A percentile compares a stretch with the other conserved stretches of the same genome.
Conservation (phyloP, 441 rosid species). For the Erysimum cheiri region DNA sequence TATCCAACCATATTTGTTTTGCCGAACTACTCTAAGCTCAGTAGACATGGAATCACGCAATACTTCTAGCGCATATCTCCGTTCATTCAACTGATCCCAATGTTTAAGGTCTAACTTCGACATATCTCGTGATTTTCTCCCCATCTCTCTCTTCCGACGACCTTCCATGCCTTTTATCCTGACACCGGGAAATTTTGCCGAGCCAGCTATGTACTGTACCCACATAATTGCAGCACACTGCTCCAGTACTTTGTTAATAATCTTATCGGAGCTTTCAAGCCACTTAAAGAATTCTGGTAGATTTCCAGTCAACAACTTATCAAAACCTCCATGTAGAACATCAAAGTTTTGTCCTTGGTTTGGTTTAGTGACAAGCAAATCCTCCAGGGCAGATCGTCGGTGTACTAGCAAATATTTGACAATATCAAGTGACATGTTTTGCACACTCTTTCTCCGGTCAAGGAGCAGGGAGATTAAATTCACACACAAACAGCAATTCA, state of each 20-base stretch:
- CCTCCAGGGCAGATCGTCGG: constrained; percentile 92
- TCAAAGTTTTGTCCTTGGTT: constrained; percentile 87
- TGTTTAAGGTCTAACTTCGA: constrained; percentile 85
- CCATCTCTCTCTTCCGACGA: constrained; percentile 96
- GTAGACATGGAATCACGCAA: constrained; percentile 99
- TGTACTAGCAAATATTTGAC: constrained; percentile 88
- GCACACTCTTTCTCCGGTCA: constrained; percentile 88
- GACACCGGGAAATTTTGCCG: constrained; percentile 98
- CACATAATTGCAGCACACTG: constrained; percentile 99
- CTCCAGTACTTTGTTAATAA: constrained; percentile 86
- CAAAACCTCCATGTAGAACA: constrained; percentile 97
- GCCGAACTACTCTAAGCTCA: constrained; percentile 99
- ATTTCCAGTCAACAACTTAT: constrained; percentile 87
- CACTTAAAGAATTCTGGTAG: constrained; percentile 83
- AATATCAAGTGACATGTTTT: constrained; percentile 86
- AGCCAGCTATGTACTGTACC: constrained; percentile 96
- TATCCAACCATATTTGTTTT: constrained; percentile 99
- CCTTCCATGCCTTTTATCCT: constrained; percentile 97
- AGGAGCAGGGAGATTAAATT: constrained; percentile 85
- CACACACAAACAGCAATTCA: constrained; percentile 94
- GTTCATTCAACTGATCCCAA: constrained; percentile 96
- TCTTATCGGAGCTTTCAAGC: constrained; percentile 84
- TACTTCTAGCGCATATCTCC: constrained; percentile 97
- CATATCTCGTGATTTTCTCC: constrained; percentile 87
- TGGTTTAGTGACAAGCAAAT: constrained; percentile 88